Base-by-base conservation (phyloP, 257 asterid genomes). In the Forsythia suspensa region DNA sequence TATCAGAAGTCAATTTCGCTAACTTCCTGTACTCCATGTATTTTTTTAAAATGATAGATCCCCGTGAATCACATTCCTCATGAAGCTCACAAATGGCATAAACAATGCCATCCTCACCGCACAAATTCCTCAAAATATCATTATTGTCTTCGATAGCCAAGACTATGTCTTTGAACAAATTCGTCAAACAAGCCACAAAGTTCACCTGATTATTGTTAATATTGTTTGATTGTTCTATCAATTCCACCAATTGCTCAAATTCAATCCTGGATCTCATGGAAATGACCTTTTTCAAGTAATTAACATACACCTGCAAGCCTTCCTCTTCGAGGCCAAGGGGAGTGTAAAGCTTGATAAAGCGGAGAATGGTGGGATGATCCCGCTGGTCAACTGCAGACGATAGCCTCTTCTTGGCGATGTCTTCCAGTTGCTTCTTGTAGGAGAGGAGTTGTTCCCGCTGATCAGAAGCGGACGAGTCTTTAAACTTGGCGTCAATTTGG, bases 61-160 rank as follows among this genome's bases (percentile, higher is more conserved):
- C 99, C 79, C 95, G 82, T 1, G 92, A 88, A 82, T 95, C 99
- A 77, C 99, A 95, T 86, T 95, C 98, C 85, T 93, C 97, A 74
- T 93, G 99, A 70, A 95, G 91, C 88, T 93, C 97, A 80, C 96
- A 92, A 68, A 92, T 91, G 72, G 98, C 98, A 51, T 92, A 95
- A 48, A 93, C 99, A 78, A 93, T 90, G 20, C 93, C 98, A 86
- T 95, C 97, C 88, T 95, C 99, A 38, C 97, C 98, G 41, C 97
- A 95, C 79, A 95, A 86, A 77, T 78, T 82, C 84, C 91, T 90
- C 76, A 95, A 84, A 77, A 92, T 95, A 61, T 89, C 97, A 76
- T 86, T 84, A 46, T 92, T 95, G 76, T 94, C 96, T 88, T 95
- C 97, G 75, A 95, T 87, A 76, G 99, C 97, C 90, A 95, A 70